Evolutionary conservation across 2,329 filamentous ascomycete species (phyloP), one percentile per base, ranked within the genome.

Genomic region (Metarhizium guizhouense): DNA sequence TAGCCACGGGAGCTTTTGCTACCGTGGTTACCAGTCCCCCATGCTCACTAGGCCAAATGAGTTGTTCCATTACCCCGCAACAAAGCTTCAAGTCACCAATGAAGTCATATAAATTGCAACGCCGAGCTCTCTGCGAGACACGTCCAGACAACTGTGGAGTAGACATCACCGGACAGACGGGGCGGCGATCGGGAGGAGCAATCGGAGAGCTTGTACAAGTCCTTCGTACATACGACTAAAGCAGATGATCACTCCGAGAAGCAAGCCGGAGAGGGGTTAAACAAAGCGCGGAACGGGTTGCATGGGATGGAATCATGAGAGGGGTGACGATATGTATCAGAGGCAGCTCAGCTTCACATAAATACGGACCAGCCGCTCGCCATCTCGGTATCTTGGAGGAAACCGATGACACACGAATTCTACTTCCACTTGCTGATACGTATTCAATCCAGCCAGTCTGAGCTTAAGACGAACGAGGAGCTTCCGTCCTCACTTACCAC

Each of bases 91-190:
- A 29, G 50, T 43, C 20, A 25, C 53, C 49, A 51, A 50, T 54
- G 49, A 47, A 48, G 40, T 47, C 47, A 32, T 13, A 16, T 40
- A 45, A 47, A 13, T 29, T 7, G 14, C 2, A 49, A 58, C 57
- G 52, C 57, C 57, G 57, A 58, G 47, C 53, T 57, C 50, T 47
- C 29, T 50, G 55, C 56, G 55, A 58, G 54, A 56, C 51, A 50
- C 2, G 38, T 50, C 53, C 47, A 34, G 32, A 36, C 16, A 50
- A 50, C 38, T 52, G 50, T 48, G 45, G 20, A 48, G 45, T 29
- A 30, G 13, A 32, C 50, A 52, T 54, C 47, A 51, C 38, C 54
- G 53, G 55, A 54, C 34, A n/a, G 47, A 43, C n/a, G 55, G 55
- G 43, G 49, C 25, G 29, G 51, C 38, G 47, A 47, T 36, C 16